phyloP scores from a whole-genome alignment of 306 rosid genomes.

The Cicer arietinum region DNA sequence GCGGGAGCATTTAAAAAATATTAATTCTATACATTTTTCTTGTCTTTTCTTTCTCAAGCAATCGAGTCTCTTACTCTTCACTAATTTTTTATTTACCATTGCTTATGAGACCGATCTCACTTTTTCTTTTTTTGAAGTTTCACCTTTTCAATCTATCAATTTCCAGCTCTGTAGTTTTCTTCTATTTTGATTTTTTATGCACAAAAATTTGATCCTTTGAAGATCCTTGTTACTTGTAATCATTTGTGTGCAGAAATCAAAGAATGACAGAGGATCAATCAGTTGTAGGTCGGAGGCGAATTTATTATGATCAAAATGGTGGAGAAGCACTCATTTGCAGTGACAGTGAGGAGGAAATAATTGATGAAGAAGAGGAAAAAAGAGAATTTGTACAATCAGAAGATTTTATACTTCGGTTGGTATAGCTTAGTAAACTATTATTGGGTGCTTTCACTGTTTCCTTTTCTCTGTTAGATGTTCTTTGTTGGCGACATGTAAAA shows the following conservation, averaged over 20 bases:
- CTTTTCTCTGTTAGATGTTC: conserved; percentile 13
- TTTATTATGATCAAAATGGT: conserved; percentile 96
- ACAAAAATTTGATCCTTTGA: conserved; percentile 10
- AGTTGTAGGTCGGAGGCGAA: conserved; percentile 92
- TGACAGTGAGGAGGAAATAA: conserved; percentile 94
- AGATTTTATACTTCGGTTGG: conserved; percentile 92
- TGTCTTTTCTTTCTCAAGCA: conserved; percentile 22
- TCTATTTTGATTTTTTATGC: conserved; percentile 18
- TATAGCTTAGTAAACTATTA: conserved; percentile 46
- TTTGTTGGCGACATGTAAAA: conserved; percentile 6
- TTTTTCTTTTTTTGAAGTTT: conserved; percentile 17
- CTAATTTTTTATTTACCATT: conserved; percentile 7
- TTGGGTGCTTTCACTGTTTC: conserved; percentile 31
- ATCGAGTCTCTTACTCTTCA: conserved; percentile 20
- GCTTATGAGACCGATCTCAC: neutral
- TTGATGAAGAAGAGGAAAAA: conserved; percentile 93
- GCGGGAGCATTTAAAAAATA: conserved; percentile 26
- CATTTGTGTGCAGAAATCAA: conserved; percentile 77
- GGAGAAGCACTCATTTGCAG: conserved; percentile 99
- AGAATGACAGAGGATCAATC: conserved; percentile 99
- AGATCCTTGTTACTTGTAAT: conserved; percentile 39
- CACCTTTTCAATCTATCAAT: conserved; percentile 24
- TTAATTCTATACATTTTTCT: neutral
- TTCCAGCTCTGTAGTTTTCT: conserved; percentile 31
- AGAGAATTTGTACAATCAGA: conserved; percentile 85